Base-by-base conservation (phyloP, 2,329 filamentous ascomycete species). In the Alternaria novae-zelandiae region DNA sequence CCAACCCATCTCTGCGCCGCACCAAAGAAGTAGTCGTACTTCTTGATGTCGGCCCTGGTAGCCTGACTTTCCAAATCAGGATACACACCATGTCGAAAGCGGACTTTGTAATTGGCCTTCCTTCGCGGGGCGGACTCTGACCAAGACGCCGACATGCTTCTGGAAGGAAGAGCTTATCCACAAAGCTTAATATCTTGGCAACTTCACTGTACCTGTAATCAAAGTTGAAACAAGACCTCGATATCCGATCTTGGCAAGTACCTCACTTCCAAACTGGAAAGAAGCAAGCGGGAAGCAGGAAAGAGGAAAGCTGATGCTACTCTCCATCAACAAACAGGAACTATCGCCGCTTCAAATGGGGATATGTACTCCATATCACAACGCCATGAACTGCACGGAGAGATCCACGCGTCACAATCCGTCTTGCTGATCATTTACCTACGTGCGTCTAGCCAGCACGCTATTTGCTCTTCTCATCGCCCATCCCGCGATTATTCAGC, bases 1-100 rank as follows among this genome's bases (percentile, higher is more conserved):
- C 51, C 61, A 25, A 72, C 64, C 67, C 70, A 72, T 10, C 25
- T 61, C 47, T 72, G 65, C 15, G 41, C 64, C 9, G 51, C 49
- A 5, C 65, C 64, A 57, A 73, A 72, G 57, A 72, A 73, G 61
- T 64, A 72, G 60, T 70, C 68, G 54, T 73, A 73, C 53, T 72
- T 72, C 41, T 73, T 73, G 26, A 71, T 70, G 49, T 72, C 68
- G 5, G 63, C 68, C 43, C 68, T 57, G 5, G 63, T 70, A n/a
- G 65, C 70, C 47, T 64, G 36, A 6, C 55, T 57, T 50, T 67
- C 70, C 23, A 46, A 32, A 45, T 67, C 51, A 4, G 69, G 68
- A 61, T 63, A 71, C 2, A 72, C 68, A 7, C 69, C 66, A 54
- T 72, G 66, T 50, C 68, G 60, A 57, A 73, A 72, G 6, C 70